A percentile compares a stretch with the other conserved stretches of the same genome.
Conservation (phyloP, 768 basidiomycete genomes). For the Lenzites betulinus region DNA sequence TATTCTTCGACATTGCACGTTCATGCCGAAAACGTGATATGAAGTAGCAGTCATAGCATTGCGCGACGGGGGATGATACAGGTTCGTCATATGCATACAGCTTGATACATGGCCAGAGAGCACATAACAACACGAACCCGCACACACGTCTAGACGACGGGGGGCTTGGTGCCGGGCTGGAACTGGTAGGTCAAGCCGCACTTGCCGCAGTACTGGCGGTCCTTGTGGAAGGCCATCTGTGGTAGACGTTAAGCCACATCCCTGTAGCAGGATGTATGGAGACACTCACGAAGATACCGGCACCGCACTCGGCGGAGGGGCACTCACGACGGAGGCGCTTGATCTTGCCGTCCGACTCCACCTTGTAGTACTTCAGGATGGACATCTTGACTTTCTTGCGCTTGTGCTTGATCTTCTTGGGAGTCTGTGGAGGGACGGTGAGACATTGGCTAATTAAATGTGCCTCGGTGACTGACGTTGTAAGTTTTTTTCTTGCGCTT, state of each 20-base stretch:
- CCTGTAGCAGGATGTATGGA: neutral
- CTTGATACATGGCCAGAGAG: conserved; percentile 17
- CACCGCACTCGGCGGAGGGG: conserved; percentile 78
- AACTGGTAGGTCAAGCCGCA: conserved; percentile 88
- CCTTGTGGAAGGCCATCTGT: conserved; percentile 98
- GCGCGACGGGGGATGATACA: conserved; percentile 14
- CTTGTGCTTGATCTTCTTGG: conserved; percentile 99
- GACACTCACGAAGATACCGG: conserved; percentile 75
- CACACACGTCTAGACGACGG: conserved; percentile 51
- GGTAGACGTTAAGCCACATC: neutral
- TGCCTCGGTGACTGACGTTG: conserved; percentile 60
- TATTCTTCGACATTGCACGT: no score
- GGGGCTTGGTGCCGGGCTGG: conserved; percentile 78
- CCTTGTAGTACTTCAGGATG: conserved; percentile 99
- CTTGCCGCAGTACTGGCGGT: conserved; percentile 98
- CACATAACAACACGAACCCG: conserved; percentile 12
- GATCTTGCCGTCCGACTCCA: conserved; percentile 99
- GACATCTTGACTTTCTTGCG: conserved; percentile 99
- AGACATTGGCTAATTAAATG: neutral
- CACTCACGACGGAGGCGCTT: conserved; percentile 99
- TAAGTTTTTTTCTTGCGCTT: conserved; percentile 99
- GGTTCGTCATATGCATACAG: conserved; percentile 24
- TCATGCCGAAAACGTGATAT: neutral
- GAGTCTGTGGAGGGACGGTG: conserved; percentile 58
- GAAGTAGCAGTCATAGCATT: conserved; percentile 18